Base-by-base conservation (phyloP, 2,329 filamentous ascomycete genomes). In the Ophiostoma pallidulum region DNA sequence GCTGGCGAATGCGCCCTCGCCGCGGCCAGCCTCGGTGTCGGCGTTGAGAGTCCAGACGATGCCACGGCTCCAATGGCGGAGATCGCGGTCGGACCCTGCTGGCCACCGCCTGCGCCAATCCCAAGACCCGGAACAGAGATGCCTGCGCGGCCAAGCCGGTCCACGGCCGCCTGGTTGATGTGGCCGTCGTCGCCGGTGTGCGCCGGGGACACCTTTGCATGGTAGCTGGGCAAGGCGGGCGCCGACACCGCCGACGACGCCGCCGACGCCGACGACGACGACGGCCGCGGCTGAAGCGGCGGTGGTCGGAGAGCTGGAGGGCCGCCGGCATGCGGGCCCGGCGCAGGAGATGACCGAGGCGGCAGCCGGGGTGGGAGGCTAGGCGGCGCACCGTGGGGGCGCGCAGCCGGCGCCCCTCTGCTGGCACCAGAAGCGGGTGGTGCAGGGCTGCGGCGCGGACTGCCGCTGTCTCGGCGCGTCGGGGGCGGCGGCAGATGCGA, bases 71-170 rank as follows among this genome's bases (percentile, higher is more conserved):
- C 35, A 8, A 51, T 49, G 6, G 52, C 29, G 2, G 54, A 33
- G 3, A 54, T 12, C 12, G 50, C 49, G 4, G 47, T 40, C 1
- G 45, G 18, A 8, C 31, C 38, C 19, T 32, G 12, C 13, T 31
- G 26, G 37, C 54, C 53, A 29, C 53, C 57, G 40, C 41, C 53
- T 33, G 60, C 51, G 4, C 79, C 81, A 51, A 94, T 94, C 5
- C 84, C 84, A 4, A 95, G 69, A 0, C 76, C 84, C 0, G 88
- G 83, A 0, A 95, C 86, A 0, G 82, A 85, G 6, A 95, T 72
- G 1, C 89, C 89, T 1, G 86, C 82, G 32, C 79, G 75, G 10
- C 81, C 78, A 8, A 96, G 71, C 36, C 86, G 75, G 49, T 68
- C 73, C 47, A 83, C 62, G 5, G 87, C 82, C 5, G 72, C 76